Evolutionary conservation across 345 rosid genomes (phyloP), one percentile per base, ranked within the genome.

Genomic region (Anacardium occidentale): DNA sequence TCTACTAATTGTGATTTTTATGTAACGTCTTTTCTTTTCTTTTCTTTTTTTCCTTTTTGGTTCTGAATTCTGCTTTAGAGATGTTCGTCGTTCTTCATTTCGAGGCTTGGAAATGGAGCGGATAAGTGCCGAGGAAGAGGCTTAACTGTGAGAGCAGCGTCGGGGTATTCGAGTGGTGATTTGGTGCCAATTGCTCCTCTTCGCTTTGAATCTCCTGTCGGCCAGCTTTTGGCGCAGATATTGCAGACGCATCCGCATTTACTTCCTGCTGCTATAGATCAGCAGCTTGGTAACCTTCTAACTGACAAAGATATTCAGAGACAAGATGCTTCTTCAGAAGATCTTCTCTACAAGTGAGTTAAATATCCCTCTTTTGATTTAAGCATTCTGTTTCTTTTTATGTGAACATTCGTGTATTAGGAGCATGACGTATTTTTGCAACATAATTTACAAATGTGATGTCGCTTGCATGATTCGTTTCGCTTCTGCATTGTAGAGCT

Each of bases 181-280:
- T 73, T 80, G 54, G 81, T 79, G 52, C 84, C 91, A n/a, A 69
- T 90, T 64, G 88, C 95, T 81, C 97, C 97, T 42, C 82, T 94
- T 70, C 77, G 83, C 53, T 85, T 92, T 48, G 93, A 90, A 68
- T 94, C 98, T 55, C 89, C 95, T 7, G 85, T 88, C 0, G 98
- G 98, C 29, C 95, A 88, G 87, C 85, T 94, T 68, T 71, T 94
- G 82, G 84, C 78, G 2, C 94, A 92, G 74, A 88, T 94, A 68
- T 76, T 92, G 81, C 89, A 79, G 74, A 90, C 90, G 65, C 98
- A 90, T 88, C 93, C 97, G 17, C 95, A 94, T 85, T 76, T 94
- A n/a, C 81, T 92, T 57, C 92, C 88, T 12, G 79, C 88, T 2
- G 91, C 97, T 1, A 81, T 91, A 75, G 98, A 92, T 79, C 91